Evolutionary conservation across 257 asterid genomes (phyloP).

Genomic region (Solanum appendiculatum): DNA sequence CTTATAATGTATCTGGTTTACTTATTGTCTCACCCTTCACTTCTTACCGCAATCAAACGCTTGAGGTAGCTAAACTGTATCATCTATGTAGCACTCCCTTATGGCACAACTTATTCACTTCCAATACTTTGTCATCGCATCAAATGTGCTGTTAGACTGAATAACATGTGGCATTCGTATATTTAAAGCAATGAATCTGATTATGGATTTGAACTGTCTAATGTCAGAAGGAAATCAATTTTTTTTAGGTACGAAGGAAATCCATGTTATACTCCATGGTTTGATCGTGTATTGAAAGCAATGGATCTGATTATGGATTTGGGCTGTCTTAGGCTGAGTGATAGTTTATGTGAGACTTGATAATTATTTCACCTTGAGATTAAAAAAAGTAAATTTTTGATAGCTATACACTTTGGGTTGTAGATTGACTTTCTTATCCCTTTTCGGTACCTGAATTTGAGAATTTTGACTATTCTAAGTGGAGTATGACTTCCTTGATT

Average conservation of each 20-base stretch:
- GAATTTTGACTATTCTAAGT: neutral
- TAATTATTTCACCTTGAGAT: neutral
- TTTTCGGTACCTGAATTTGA: neutral
- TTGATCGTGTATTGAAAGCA: neutral
- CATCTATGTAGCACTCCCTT: neutral
- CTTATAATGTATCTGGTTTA: neutral
- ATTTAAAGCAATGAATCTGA: neutral
- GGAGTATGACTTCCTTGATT: neutral
- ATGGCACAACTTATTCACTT: neutral
- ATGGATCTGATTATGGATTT: neutral
- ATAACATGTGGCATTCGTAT: neutral
- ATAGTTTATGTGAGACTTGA: neutral
- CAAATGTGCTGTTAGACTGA: neutral
- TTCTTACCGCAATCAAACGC: neutral
- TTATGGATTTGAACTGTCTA: neutral
- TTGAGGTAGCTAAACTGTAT: neutral
- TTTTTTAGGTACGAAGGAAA: neutral
- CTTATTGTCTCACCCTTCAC: neutral
- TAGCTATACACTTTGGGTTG: neutral
- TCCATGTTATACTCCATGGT: neutral
- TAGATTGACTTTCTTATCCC: neutral
- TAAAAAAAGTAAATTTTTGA: neutral
- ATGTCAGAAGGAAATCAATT: neutral
- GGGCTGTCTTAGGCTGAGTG: neutral
- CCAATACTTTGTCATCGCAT: neutral